Percentiles rank a stretch among this genome's conserved stretches.
phyloP scores from a whole-genome alignment of 2,329 filamentous ascomycete genomes.

The Nannizziopsis arthrosporioides region DNA sequence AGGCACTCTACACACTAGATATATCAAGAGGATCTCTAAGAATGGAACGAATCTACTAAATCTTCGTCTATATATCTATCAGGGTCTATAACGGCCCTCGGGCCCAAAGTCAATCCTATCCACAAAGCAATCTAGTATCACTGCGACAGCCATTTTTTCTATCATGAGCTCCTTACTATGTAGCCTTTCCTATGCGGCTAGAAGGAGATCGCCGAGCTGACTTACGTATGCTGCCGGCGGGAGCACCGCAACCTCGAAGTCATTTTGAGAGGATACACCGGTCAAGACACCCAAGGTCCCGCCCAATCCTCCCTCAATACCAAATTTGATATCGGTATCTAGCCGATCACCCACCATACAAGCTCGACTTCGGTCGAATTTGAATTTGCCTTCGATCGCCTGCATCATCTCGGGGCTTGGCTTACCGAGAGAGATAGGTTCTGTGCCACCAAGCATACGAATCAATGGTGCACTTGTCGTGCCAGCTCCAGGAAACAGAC shows the following conservation, averaged over 20 bases:
- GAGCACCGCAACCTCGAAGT: conserved; percentile 63
- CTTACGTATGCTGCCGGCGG: conserved; percentile 78
- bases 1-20: too few species aligned
- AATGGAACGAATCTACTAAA: too few species aligned
- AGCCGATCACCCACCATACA: conserved; percentile 95
- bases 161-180: background rate
- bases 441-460: conserved; percentile 53
- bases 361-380: conserved; percentile 67
- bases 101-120: background rate
- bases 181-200: conserved; percentile 4
- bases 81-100: too few species aligned
- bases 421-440: conserved; percentile 76
- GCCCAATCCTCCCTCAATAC: conserved; percentile 77
- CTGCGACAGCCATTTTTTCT: background rate
- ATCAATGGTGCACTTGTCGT: conserved; percentile 66
- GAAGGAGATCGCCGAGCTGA: conserved; percentile 62
- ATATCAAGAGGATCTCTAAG: too few species aligned
- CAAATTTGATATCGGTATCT: conserved; percentile 94
- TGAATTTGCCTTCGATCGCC: conserved; percentile 89
- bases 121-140: background rate
- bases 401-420: conserved; percentile 99
- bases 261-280: conserved; percentile 70
- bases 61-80: too few species aligned
- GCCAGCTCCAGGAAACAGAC: conserved; percentile 85
- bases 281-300: conserved; percentile 86